Conservation (phyloP, 257 asterid species). For the Lithospermum erythrorhizon region DNA sequence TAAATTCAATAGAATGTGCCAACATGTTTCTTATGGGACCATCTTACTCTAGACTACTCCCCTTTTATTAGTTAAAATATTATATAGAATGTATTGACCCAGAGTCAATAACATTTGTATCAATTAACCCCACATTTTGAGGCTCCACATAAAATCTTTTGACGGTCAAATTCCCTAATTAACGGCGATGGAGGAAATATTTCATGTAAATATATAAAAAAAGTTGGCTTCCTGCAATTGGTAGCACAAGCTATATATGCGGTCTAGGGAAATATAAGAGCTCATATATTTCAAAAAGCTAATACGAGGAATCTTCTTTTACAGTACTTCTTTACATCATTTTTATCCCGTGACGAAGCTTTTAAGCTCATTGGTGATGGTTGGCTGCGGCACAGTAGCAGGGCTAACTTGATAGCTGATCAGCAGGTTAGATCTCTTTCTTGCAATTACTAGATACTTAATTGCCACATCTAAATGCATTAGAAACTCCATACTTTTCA, state of each 20-base stretch:
- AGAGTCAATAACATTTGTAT: not conserved
- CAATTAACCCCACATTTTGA: not conserved
- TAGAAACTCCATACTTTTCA: not conserved
- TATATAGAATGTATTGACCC: not conserved
- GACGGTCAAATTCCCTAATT: not conserved
- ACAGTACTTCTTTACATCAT: slow-evolving; percentile 94
- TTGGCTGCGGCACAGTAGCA: slow-evolving; percentile 49
- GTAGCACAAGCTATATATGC: not conserved
- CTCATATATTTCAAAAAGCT: not conserved
- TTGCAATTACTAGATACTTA: slow-evolving; percentile 2
- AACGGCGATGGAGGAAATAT: not conserved
- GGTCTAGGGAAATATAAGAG: not conserved
- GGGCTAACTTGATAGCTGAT: slow-evolving; percentile 35
- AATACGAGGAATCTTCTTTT: slow-evolving; percentile 16
- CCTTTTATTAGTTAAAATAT: too few relatives aligned
- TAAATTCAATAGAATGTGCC: not conserved
- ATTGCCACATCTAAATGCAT: not conserved
- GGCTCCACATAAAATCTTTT: not conserved
- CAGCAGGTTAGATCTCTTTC: slow-evolving; percentile 38
- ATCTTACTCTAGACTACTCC: too few relatives aligned
- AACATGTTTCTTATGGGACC: not conserved
- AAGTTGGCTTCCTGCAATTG: not conserved
- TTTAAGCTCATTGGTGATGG: slow-evolving; percentile 86
- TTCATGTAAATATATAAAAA: too few relatives aligned
- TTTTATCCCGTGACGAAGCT: slow-evolving; percentile 97